These are phyloP conservation scores for Amanita pseudoporphyria DNA, from an alignment of 768 basidiomycete genomes.

Conservation along the genomic window DNA sequence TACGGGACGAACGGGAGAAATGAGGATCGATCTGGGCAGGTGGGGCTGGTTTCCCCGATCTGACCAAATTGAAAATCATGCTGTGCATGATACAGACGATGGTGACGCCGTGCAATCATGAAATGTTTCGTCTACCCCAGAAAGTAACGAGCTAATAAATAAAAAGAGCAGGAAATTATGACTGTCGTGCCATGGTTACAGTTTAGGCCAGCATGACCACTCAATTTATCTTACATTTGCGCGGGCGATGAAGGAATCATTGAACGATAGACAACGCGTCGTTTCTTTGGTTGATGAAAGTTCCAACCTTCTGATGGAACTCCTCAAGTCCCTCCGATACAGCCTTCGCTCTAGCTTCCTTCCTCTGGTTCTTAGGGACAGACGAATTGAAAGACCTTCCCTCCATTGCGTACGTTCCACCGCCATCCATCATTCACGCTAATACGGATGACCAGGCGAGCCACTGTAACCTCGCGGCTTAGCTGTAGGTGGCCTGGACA, in stretches of 20 bases:
- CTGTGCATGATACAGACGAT: neutral
- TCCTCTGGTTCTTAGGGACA: neutral
- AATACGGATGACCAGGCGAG: slow-evolving; percentile 40
- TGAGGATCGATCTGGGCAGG: slow-evolving; percentile 43
- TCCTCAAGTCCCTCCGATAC: neutral
- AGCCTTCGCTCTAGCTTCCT: neutral
- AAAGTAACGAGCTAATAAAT: neutral
- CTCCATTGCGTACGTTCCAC: slow-evolving; percentile 35
- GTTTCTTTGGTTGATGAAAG: neutral
- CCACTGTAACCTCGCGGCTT: slow-evolving; percentile 54
- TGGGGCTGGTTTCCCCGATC: slow-evolving; percentile 62
- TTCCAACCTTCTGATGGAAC: neutral
- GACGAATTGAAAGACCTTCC: neutral
- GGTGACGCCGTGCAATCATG: neutral
- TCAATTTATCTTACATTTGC: no score
- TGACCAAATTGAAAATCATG: neutral
- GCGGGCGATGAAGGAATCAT: neutral
- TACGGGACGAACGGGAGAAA: slow-evolving; percentile 41
- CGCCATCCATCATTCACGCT: slow-evolving; percentile 35
- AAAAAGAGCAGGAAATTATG: no score
- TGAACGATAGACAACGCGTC: neutral
- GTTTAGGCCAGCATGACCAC: neutral
- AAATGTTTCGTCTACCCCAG: neutral
- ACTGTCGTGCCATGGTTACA: no score
- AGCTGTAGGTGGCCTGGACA: slow-evolving; percentile 41